A percentile compares a stretch with the other conserved stretches of the same genome.
Conservation (phyloP, 73 alveolate species). For the Effrenium voratum region DNA sequence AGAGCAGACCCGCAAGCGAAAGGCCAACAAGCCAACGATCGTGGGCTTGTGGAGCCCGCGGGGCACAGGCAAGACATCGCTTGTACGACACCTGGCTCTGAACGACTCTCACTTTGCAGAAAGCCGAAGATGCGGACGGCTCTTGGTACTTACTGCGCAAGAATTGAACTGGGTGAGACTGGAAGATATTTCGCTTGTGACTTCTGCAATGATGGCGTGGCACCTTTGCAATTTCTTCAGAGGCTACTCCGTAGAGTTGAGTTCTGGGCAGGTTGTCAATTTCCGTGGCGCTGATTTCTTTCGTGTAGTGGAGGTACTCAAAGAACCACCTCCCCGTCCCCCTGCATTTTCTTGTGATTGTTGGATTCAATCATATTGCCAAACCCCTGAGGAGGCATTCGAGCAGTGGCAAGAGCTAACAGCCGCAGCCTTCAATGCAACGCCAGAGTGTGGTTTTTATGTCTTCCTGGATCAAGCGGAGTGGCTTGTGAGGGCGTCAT, state of each 20-base stretch:
- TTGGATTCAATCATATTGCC: no score
- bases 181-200: neutral
- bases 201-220: neutral
- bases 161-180: neutral
- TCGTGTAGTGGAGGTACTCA: no score
- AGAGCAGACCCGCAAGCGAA: neutral
- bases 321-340: no score
- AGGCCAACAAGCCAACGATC: neutral
- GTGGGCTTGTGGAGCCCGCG: neutral
- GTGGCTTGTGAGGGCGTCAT: no score
- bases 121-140: neutral
- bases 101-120: neutral
- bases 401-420: no score
- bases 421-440: no score
- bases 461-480: no score
- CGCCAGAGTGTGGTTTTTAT: no score
- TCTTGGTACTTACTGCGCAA: neutral
- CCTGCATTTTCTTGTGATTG: no score
- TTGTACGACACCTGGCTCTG: neutral
- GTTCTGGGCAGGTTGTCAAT: neutral
- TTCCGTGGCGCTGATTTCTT: no score
- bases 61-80: constrained; percentile 20
- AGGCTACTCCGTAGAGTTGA: neutral
- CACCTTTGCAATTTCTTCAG: neutral
- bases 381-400: no score